Evolutionary conservation across 2,329 filamentous ascomycete genomes (phyloP).

Genomic region (Orbilia ellipsospora): DNA sequence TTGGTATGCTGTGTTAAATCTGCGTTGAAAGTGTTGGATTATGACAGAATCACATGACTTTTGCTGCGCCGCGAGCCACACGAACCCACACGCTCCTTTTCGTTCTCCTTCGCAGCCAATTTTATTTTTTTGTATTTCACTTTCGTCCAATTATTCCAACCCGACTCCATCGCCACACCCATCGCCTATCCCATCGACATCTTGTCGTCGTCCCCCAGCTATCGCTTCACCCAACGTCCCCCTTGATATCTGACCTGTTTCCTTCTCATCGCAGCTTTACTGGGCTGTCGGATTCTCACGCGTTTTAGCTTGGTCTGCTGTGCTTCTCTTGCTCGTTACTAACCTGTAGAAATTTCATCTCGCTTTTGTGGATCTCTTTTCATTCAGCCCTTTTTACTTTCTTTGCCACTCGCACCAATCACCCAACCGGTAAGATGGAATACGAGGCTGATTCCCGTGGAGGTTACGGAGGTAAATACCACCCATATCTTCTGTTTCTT

Average conservation of each 20-base stretch:
- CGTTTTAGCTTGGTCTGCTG: slow-evolving; percentile 35
- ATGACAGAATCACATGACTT: too few relatives aligned
- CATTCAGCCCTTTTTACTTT: slow-evolving; percentile 20
- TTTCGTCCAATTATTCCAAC: slow-evolving; percentile 8
- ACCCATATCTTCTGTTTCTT: slow-evolving; percentile 58
- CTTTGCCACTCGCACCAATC: slow-evolving; percentile 19
- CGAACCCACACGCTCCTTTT: slow-evolving; percentile 16
- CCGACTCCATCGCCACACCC: slow-evolving; percentile 52
- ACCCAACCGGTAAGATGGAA: slow-evolving; percentile 65
- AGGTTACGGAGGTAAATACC: slow-evolving; percentile 70
- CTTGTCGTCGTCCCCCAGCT: slow-evolving; percentile 2
- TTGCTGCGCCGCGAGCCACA: background rate
- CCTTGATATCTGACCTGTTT: slow-evolving; percentile 1
- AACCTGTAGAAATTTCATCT: slow-evolving; percentile 35
- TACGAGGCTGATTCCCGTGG: slow-evolving; percentile 74
- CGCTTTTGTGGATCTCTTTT: slow-evolving; percentile 4
- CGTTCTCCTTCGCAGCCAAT: slow-evolving; percentile 6
- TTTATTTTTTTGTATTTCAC: slow-evolving; percentile 2
- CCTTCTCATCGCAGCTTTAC: slow-evolving; percentile 1
- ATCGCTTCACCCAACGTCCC: slow-evolving; percentile 3
- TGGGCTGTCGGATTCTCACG: slow-evolving; percentile 15
- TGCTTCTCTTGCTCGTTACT: slow-evolving; percentile 35
- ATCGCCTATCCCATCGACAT: slow-evolving; percentile 25
- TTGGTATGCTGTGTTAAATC: too few relatives aligned
- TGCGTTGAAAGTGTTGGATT: too few relatives aligned